phyloP scores from a whole-genome alignment of 2,329 filamentous ascomycete species.

The Beauveria bassiana region DNA sequence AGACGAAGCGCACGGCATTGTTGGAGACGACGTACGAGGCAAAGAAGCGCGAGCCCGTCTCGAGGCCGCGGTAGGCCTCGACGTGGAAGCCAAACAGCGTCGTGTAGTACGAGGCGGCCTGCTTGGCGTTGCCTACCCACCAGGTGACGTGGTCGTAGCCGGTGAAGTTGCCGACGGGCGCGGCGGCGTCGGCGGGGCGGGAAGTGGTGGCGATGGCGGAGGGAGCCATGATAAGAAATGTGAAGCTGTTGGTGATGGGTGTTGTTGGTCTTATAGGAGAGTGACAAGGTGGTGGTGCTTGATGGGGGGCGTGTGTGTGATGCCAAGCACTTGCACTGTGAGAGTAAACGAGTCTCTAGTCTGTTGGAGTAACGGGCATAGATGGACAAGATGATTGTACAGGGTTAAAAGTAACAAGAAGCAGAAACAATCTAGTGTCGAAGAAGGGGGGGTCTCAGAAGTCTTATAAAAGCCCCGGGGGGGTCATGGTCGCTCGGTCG shows the following conservation, averaged over 20 bases:
- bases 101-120: slow-evolving; percentile 83
- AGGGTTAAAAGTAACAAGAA: neutral
- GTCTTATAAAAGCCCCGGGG: neutral
- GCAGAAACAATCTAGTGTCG: neutral
- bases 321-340: neutral
- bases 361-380: neutral
- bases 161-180: slow-evolving; percentile 53
- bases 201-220: slow-evolving; percentile 45
- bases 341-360: neutral
- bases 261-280: neutral
- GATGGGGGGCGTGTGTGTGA: neutral
- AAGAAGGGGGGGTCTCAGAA: neutral
- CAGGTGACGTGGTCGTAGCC: slow-evolving; percentile 92
- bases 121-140: slow-evolving; percentile 96
- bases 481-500: neutral
- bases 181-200: slow-evolving; percentile 42
- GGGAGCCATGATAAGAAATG: slow-evolving; percentile 43
- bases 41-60: slow-evolving; percentile 74
- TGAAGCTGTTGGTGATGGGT: neutral
- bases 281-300: neutral
- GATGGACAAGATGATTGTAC: neutral
- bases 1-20: slow-evolving; percentile 69
- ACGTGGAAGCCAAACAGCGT: slow-evolving; percentile 78
- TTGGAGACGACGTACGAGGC: slow-evolving; percentile 81
- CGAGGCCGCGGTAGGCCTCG: slow-evolving; percentile 78